Percentiles rank a stretch among this genome's conserved stretches.
phyloP scores from a whole-genome alignment of 208 protist genomes.

The Leishmania major region DNA sequence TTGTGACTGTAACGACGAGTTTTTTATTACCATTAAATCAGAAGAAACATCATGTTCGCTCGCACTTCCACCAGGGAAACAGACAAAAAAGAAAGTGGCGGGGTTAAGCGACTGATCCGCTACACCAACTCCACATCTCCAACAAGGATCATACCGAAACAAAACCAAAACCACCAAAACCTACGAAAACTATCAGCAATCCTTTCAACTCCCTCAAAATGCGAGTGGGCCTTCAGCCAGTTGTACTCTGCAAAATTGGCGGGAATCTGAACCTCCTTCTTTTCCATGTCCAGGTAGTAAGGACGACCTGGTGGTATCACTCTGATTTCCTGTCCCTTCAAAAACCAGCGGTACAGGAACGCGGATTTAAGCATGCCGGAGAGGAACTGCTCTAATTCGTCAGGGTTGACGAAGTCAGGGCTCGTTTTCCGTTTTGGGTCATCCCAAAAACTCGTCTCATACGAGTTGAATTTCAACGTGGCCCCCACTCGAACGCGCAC shows the following conservation, averaged over 20 bases:
- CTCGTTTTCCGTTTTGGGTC: slow-evolving; percentile 60
- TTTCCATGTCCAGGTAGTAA: slow-evolving; percentile 75
- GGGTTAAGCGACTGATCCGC: neutral
- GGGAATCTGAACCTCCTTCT: slow-evolving; percentile 81
- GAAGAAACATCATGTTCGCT: neutral
- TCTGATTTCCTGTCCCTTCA: slow-evolving; percentile 79
- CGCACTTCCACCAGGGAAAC: neutral
- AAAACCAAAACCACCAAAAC: slow-evolving; percentile 91
- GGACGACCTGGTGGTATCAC: slow-evolving; percentile 68
- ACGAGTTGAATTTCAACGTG: slow-evolving; percentile 79
- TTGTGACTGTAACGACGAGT: slow-evolving; percentile 7
- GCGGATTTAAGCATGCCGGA: slow-evolving; percentile 65
- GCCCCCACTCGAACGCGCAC: slow-evolving; percentile 75
- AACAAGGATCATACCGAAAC: slow-evolving; percentile 65
- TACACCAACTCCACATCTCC: slow-evolving; percentile 87
- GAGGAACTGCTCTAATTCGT: slow-evolving; percentile 77
- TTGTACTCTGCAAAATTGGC: slow-evolving; percentile 89
- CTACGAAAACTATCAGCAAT: slow-evolving; percentile 55
- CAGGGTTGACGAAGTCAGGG: slow-evolving; percentile 75
- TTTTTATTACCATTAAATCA: slow-evolving; percentile 5
- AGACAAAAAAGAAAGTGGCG: neutral
- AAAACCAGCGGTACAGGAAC: slow-evolving; percentile 84
- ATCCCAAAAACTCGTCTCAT: slow-evolving; percentile 86
- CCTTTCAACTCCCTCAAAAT: slow-evolving; percentile 66
- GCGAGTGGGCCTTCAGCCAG: slow-evolving; percentile 70